Evolutionary conservation across 139 green algal species (phyloP).

Genomic region (Eudorina sp.): DNA sequence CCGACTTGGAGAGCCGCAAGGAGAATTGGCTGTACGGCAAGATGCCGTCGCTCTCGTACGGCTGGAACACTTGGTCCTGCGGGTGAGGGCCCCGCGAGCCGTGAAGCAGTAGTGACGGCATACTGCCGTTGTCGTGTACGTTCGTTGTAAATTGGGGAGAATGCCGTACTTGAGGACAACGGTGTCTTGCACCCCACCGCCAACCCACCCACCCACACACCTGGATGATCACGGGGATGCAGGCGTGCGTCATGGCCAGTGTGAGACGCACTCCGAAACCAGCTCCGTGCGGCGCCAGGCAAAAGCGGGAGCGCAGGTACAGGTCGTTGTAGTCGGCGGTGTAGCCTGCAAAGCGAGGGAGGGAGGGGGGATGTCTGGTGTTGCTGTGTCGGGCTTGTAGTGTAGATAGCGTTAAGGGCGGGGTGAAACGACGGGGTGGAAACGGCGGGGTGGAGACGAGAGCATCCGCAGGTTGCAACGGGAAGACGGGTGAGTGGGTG

Average conservation of each 20-base stretch:
- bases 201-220: constrained; percentile 30
- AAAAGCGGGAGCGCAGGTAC: constrained; percentile 62
- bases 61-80: constrained; percentile 65
- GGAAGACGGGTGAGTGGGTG: too few species aligned
- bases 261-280: constrained; percentile 68
- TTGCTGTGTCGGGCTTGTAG: too few species aligned
- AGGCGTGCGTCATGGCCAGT: constrained; percentile 61
- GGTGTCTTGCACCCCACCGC: too few species aligned
- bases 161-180: too few species aligned
- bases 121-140: too few species aligned
- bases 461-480: too few species aligned
- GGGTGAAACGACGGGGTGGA: too few species aligned
- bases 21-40: constrained; percentile 70
- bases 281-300: constrained; percentile 58
- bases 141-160: too few species aligned
- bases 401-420: too few species aligned
- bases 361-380: background rate
- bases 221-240: constrained; percentile 74
- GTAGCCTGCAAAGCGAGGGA: background rate
- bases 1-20: constrained; percentile 53
- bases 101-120: too few species aligned
- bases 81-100: too few species aligned
- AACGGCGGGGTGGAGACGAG: too few species aligned
- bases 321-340: constrained; percentile 46
- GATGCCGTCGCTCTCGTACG: constrained; percentile 57